Base-by-base conservation (phyloP, 352 stramenopile species). In the Phytophthora pinifolia region DNA sequence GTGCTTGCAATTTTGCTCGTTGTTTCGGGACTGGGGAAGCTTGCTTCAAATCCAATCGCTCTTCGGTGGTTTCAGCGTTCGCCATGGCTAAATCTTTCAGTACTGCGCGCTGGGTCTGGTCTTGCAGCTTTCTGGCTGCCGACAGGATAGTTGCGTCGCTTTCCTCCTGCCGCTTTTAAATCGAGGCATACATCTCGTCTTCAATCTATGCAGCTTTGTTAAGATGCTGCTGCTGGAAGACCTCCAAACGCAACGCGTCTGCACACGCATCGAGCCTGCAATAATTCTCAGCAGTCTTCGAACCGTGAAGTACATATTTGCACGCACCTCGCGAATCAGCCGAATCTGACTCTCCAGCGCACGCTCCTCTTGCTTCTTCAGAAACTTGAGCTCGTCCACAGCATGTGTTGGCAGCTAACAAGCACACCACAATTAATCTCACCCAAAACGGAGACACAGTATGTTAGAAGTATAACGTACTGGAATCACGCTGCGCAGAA, bases 221-320 rank as follows among this genome's bases (percentile, higher is more conserved):
- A 5, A 74, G 52, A 32, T 86, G 82, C 48, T 86, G 74, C 32
- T 86, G 75, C 50, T 86, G 73, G 41, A 89, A 81, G 10, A 86
- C 52, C 35, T 86, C 67, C 12, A 89, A 58, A 2, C 71, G 79
- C 20, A 86, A 62, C 0, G 70, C 33, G 41, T n/a, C n/a, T n/a
- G n/a, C n/a, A n/a, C n/a, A n/a, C n/a, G n/a, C n/a, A n/a, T n/a
- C n/a, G n/a, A n/a, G n/a, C n/a, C n/a, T n/a, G n/a, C n/a, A n/a
- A n/a, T n/a, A n/a, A n/a, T n/a, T n/a, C n/a, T n/a, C n/a, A 22
- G 20, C 20, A 22, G 20, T 22, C 20, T 22, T 22, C 20, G 2
- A 3, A 22, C 20, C 20, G 37, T 10, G 17, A 12, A 27, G 7
- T n/a, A 32, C 7, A 0, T 45, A n/a, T 6, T 17, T 35, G 13